Conservation (phyloP, 306 rosid species). For the Vigna angularis region DNA sequence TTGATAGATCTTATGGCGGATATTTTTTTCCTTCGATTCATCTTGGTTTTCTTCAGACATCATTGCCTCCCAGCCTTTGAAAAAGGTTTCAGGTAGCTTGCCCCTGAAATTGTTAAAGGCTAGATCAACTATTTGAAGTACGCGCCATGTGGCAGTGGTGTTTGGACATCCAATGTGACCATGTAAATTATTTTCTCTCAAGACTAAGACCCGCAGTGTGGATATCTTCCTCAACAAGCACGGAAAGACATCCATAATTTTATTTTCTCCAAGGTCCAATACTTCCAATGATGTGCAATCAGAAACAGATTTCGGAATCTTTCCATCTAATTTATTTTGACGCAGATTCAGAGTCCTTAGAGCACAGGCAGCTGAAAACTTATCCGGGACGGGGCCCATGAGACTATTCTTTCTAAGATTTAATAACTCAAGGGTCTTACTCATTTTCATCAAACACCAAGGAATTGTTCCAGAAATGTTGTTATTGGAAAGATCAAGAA, state of each 20-base stretch:
- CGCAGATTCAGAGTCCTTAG: slow-evolving; percentile 52
- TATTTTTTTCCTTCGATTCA: background rate
- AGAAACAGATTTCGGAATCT: slow-evolving; percentile 56
- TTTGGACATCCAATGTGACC: slow-evolving; percentile 48
- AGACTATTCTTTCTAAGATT: slow-evolving; percentile 48
- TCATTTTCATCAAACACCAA: slow-evolving; percentile 34
- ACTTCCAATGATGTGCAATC: slow-evolving; percentile 44
- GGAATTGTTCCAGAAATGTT: slow-evolving; percentile 8
- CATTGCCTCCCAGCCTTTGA: slow-evolving; percentile 61
- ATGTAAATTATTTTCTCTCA: slow-evolving; percentile 50
- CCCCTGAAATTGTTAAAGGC: slow-evolving; percentile 59
- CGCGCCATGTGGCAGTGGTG: slow-evolving; percentile 35
- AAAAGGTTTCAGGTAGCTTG: slow-evolving; percentile 33
- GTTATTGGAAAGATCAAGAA: too few species aligned
- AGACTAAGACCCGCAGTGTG: slow-evolving; percentile 51
- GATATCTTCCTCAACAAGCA: slow-evolving; percentile 48
- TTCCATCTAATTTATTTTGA: slow-evolving; percentile 42
- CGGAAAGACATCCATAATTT: slow-evolving; percentile 43
- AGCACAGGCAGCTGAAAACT: slow-evolving; percentile 37
- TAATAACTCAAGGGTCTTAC: slow-evolving; percentile 41
- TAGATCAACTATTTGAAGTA: slow-evolving; percentile 58
- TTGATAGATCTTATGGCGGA: background rate
- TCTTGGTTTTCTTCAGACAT: slow-evolving; percentile 20
- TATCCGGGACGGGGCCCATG: slow-evolving; percentile 36
- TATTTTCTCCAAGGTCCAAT: slow-evolving; percentile 50